phyloP scores from a whole-genome alignment of 2,329 filamentous ascomycete species.

The Didymella sp. region DNA sequence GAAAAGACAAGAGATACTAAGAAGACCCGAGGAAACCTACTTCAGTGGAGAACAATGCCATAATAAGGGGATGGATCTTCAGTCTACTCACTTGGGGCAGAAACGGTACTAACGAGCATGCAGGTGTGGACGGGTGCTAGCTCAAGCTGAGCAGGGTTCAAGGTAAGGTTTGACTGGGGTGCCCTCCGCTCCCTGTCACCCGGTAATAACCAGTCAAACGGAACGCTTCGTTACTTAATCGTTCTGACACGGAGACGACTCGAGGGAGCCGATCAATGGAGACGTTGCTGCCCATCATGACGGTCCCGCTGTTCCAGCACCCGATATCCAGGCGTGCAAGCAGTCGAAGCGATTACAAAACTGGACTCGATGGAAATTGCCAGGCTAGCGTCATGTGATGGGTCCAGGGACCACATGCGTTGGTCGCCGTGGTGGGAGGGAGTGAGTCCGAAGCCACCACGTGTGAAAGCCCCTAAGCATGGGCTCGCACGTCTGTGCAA shows the following conservation, averaged over 20 bases:
- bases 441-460: constrained; percentile 28
- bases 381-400: constrained; percentile 25
- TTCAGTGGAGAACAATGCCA: constrained; percentile 8
- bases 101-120: constrained; percentile 24
- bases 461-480: constrained; percentile 24
- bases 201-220: constrained; percentile 23
- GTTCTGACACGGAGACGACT: constrained; percentile 16
- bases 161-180: constrained; percentile 22
- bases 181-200: constrained; percentile 21
- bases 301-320: constrained; percentile 6
- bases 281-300: constrained; percentile 2
- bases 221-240: constrained; percentile 9
- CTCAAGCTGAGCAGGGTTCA: constrained; percentile 25
- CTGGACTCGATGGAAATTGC: background rate
- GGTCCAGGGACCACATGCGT: constrained; percentile 16
- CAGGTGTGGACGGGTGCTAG: constrained; percentile 27
- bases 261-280: constrained; percentile 5
- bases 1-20: constrained; percentile 10
- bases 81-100: constrained; percentile 13
- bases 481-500: constrained; percentile 26
- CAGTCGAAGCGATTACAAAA: background rate
- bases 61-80: constrained; percentile 27
- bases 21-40: background rate
- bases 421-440: constrained; percentile 6
- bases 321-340: background rate